Conservation (phyloP, 2,329 filamentous ascomycete species). For the Esteya vermicola region DNA sequence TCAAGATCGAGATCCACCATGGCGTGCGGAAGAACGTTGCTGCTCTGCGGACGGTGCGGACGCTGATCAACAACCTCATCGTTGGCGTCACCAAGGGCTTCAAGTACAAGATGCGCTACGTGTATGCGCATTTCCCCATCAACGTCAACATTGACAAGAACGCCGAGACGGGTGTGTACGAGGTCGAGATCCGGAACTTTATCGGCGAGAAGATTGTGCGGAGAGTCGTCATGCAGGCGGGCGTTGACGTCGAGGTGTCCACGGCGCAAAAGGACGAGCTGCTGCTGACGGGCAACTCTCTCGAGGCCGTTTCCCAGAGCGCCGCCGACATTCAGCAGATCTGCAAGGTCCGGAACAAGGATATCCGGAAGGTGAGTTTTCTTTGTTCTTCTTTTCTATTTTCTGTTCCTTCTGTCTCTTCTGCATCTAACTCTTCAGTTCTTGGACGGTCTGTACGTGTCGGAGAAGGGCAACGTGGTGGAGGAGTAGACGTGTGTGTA, state of each 20-base stretch:
- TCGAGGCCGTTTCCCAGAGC: slow-evolving; percentile 95
- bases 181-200: slow-evolving; percentile 99
- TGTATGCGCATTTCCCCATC: slow-evolving; percentile 99
- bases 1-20: slow-evolving; percentile 98
- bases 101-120: slow-evolving; percentile 99
- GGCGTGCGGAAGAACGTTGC: slow-evolving; percentile 95
- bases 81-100: slow-evolving; percentile 97
- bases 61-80: slow-evolving; percentile 97
- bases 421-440: slow-evolving; percentile 44
- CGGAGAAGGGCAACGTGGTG: slow-evolving; percentile 91
- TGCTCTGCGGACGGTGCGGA: slow-evolving; percentile 93
- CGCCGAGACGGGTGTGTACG: slow-evolving; percentile 69
- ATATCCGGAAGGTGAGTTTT: slow-evolving; percentile 83
- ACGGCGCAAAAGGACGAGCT: slow-evolving; percentile 97
- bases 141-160: slow-evolving; percentile 99
- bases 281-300: slow-evolving; percentile 78
- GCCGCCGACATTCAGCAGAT: slow-evolving; percentile 99
- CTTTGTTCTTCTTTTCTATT: background rate
- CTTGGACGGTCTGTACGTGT: slow-evolving; percentile 99
- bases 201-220: slow-evolving; percentile 99
- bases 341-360: slow-evolving; percentile 99
- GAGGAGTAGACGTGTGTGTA: slow-evolving; percentile 48
- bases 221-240: slow-evolving; percentile 73
- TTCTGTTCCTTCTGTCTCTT: background rate
- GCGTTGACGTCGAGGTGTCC: slow-evolving; percentile 83